These are phyloP conservation scores for Alternaria alternata DNA, from an alignment of 2,329 filamentous ascomycete genomes.

Conservation along the genomic window DNA sequence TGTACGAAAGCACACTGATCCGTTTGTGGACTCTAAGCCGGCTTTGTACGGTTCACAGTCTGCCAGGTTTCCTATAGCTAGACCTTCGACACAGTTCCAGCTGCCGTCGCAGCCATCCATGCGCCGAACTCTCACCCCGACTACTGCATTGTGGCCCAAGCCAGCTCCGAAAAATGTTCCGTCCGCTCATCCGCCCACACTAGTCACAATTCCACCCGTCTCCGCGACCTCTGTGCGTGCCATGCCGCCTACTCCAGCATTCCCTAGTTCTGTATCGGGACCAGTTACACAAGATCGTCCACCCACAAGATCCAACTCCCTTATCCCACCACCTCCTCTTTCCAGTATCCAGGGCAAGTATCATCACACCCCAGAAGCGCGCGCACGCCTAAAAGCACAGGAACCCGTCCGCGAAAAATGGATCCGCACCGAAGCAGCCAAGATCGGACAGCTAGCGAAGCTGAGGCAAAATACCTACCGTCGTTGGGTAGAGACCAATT, in stretches of 20 bases:
- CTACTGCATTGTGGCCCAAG: background rate
- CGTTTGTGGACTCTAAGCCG: slow-evolving; percentile 4
- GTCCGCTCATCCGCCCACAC: background rate
- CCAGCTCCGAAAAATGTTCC: background rate
- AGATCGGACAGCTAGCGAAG: slow-evolving; percentile 15
- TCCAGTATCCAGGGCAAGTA: background rate
- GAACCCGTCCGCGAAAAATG: slow-evolving; percentile 20
- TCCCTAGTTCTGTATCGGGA: background rate
- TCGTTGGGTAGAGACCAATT: background rate
- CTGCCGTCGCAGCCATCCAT: background rate
- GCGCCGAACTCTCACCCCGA: too few species aligned
- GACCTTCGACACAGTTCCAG: background rate
- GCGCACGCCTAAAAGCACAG: slow-evolving; percentile 12
- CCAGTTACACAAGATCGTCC: background rate
- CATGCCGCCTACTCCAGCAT: background rate
- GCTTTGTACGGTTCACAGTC: too few species aligned
- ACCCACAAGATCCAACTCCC: background rate
- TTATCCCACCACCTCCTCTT: slow-evolving; percentile 14
- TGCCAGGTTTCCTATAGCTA: background rate
- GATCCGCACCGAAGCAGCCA: slow-evolving; percentile 21
- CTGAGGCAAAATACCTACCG: background rate
- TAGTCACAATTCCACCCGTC: background rate
- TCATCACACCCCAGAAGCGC: background rate
- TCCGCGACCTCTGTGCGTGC: background rate
- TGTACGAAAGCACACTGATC: slow-evolving; percentile 13